These are phyloP conservation scores for Penicillium diatomitis DNA, from an alignment of 495 filamentous ascomycete species.

Conservation along the genomic window DNA sequence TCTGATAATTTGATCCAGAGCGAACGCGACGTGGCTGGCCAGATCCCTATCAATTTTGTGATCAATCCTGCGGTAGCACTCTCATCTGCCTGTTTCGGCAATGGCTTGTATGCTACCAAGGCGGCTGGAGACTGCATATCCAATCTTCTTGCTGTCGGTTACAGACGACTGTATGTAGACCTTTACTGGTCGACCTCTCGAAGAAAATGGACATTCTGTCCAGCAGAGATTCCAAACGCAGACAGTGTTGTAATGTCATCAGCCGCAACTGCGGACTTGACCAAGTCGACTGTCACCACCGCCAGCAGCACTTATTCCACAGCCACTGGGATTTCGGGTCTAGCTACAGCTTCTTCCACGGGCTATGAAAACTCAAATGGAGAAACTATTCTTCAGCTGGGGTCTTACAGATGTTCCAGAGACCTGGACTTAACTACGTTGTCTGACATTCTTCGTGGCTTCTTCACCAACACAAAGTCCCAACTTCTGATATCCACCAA, in stretches of 20 bases:
- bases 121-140: conserved; percentile 46
- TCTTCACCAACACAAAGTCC: conserved; percentile 37
- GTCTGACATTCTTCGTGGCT: conserved; percentile 37
- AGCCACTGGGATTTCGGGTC: conserved; percentile 17
- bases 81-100: conserved; percentile 48
- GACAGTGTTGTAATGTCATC: conserved; percentile 18
- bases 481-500: conserved; percentile 36
- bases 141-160: conserved; percentile 51
- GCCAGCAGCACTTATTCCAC: neutral
- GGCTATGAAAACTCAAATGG: conserved; percentile 21
- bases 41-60: conserved; percentile 54
- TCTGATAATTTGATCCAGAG: conserved; percentile 29
- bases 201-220: conserved; percentile 51
- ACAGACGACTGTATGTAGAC: conserved; percentile 50
- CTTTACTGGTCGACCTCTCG: conserved; percentile 52
- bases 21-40: conserved; percentile 50
- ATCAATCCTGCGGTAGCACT: conserved; percentile 46
- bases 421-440: conserved; percentile 38
- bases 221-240: conserved; percentile 30
- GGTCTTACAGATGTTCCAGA: conserved; percentile 48
- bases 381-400: conserved; percentile 38
- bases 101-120: conserved; percentile 38
- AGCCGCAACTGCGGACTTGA: conserved; percentile 7
- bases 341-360: conserved; percentile 18
- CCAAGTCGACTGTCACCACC: conserved; percentile 11